Base-by-base conservation (phyloP, 2,329 filamentous ascomycete species). In the Pseudogymnoascus sp. region DNA sequence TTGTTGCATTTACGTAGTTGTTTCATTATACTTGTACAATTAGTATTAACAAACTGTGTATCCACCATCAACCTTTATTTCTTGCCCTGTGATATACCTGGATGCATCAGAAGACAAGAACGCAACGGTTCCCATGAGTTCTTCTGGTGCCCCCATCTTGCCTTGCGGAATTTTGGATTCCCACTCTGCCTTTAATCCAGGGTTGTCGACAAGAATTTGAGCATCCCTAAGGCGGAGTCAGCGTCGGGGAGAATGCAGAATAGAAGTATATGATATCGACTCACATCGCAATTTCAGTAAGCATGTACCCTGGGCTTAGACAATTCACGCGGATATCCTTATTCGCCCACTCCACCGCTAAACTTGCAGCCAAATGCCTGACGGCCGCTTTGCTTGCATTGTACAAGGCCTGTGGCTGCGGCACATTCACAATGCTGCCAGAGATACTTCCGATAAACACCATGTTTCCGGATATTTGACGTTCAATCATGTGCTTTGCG, bases 401-500 rank as follows among this genome's bases (percentile, higher is more conserved):
- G 79, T 97, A 97, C 0, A 93, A 92, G 53, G 85, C 91, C 75
- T 98, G 93, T 0, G 91, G 92, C 76, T 98, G 93, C 14, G 93
- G 93, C 7, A 97, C 89, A 72, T 98, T 98, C 76, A 98, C 93
- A 71, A 98, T 93, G 19, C 41, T 46, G 50, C 93, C 93, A 61
- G 89, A 93, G 93, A 98, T 98, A 82, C 89, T 95, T 28, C 93
- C 93, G 71, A 96, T 95, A 79, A 96, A 89, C 70, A 97, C 91
- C 75, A 98, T 93, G 78, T 89, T 95, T 46, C 93, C 93, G 0
- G 84, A 80, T 4, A 83, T 80, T 74, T 93, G 87, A 71, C 90
- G 86, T 73, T 88, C 87, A 86, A 96, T 95, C 66, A 97, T 79
- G 73, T 97, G 93, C 73, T 90, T 90, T 33, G 93, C 93, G 7